Base-by-base conservation (phyloP, 2,329 filamentous ascomycete genomes). In the Sarocladiaceae sp. region DNA sequence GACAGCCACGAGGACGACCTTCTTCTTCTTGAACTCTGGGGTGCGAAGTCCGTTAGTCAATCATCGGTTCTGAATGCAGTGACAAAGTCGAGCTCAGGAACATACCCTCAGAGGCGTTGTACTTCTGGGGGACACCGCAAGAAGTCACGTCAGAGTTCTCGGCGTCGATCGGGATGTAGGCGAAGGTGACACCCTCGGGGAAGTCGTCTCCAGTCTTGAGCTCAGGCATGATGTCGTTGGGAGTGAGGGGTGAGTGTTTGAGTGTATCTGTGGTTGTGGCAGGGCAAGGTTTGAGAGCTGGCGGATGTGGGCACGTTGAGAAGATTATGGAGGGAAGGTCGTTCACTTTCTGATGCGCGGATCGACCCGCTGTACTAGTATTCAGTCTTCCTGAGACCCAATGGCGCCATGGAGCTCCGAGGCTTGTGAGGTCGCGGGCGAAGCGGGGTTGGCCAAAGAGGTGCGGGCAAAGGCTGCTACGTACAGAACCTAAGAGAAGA, bases 111-210 rank as follows among this genome's bases (percentile, higher is more conserved):
- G 80, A 85, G 58, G 89, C 89, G 55, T 93, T 73, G 71, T 85
- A 94, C 59, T 78, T 76, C 59, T 82, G 75, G 49, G 88, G 88
- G 47, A 85, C 76, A 54, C 89, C 89, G 66, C 90, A 95, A 50
- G 78, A 72, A 44, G 78, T 86, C 56, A 94, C 77, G 53, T 78
- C 74, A 51, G 76, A 70, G 42, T 71, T 76, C 56, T 91, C 86
- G 46, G 76, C 70, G 12, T 80, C 76, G 65, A 87, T 88, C 49
- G 87, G 83, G 54, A 93, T 78, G 76, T 90, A 93, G 58, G 80
- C 84, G 75, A 96, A 96, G 65, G 74, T 73, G 50, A 95, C 83
- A 56, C 77, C 84, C 55, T 81, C 71, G 55, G 90, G 90, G 76
- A 97, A 91, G 63, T 73, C 72, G 65, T 95, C 88, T 61, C 90